Base-by-base conservation (phyloP, 331 rosid species). In the Rosa hybrid region DNA sequence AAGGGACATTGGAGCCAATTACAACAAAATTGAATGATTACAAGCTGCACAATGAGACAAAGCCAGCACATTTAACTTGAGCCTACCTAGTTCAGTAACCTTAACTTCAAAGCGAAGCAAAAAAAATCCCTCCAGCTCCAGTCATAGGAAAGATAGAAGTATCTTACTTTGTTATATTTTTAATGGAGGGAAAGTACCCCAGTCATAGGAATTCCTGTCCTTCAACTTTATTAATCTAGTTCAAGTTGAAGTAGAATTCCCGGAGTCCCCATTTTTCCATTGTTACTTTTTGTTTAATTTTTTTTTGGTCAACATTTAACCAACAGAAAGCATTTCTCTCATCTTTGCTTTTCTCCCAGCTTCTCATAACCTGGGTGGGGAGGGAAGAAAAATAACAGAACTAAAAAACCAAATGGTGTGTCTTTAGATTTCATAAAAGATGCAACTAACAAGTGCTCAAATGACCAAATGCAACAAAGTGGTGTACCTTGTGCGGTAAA, bases 401-500 rank as follows among this genome's bases (percentile, higher is more conserved):
- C 6, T 7, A 16, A 41, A 38, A 8, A 20, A 67, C 12, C 44
- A 38, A 67, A 17, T 38, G 48, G 71, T 16, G 71, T 67, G 48
- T 14, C 23, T 38, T 14, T 13, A 38, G 8, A 67, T 6, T 34
- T 67, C 48, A 39, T 34, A 16, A 65, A 65, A 65, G 12, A 65
- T 65, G 48, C 7, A 30, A 65, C 45, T 7, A 65, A 7, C 62
- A 64, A 64, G 18, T 14, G 45, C 48, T 68, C 17, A 38, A 39
- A 8, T 17, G 49, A 67, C 25, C 13, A 17, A 17, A 38, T 7
- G 27, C 6, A 75, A 73, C 6, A 60, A 54, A 1, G 17, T 62
- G 63, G 54, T 41, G 50, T 77, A 93, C 99, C 90, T 93, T 90
- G 84, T 93, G 93, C 59, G 96, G 90, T 65, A 93, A 85, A 83